Percentiles rank a stretch among this genome's conserved stretches.
phyloP scores from a whole-genome alignment of 2,329 filamentous ascomycete genomes.

The Cordyceps pruinosa region DNA sequence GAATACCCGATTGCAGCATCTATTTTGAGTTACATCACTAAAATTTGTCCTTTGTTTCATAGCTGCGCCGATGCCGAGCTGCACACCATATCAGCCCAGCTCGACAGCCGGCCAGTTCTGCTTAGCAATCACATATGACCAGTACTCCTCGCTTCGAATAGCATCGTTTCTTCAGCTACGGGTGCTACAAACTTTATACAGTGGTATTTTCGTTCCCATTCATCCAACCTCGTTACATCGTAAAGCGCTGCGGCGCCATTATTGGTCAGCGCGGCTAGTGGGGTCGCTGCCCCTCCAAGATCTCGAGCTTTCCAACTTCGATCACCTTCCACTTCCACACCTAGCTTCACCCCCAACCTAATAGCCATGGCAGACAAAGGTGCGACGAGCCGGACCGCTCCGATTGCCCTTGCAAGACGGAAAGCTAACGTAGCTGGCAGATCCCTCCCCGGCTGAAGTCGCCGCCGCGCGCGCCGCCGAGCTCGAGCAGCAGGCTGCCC shows the following conservation, averaged over 20 bases:
- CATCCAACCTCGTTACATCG: neutral
- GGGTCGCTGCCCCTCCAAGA: constrained; percentile 12
- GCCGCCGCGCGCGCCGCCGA: constrained; percentile 63
- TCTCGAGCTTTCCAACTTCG: constrained; percentile 9
- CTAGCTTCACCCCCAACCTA: neutral
- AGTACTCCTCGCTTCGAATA: too few species aligned
- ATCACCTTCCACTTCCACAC: constrained; percentile 2
- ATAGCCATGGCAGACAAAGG: constrained; percentile 36
- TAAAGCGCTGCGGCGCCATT: neutral
- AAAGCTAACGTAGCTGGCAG: constrained; percentile 25
- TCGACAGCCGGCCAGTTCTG: too few species aligned
- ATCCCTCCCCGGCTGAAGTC: constrained; percentile 48
- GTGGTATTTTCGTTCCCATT: neutral
- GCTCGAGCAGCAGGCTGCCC: constrained; percentile 72
- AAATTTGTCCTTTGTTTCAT: neutral
- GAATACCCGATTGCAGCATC: too few species aligned
- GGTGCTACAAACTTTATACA: too few species aligned
- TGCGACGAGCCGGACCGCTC: constrained; percentile 17
- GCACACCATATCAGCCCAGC: neutral
- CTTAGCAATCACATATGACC: too few species aligned
- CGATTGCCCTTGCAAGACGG: too few species aligned
- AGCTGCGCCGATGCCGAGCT: neutral
- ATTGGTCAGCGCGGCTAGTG: neutral
- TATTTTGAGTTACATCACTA: too few species aligned
- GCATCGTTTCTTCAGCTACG: too few species aligned